A percentile compares a stretch with the other conserved stretches of the same genome.
Evolutionary conservation across 2,329 filamentous ascomycete species (phyloP).

Genomic region (Fusarium globosum): DNA sequence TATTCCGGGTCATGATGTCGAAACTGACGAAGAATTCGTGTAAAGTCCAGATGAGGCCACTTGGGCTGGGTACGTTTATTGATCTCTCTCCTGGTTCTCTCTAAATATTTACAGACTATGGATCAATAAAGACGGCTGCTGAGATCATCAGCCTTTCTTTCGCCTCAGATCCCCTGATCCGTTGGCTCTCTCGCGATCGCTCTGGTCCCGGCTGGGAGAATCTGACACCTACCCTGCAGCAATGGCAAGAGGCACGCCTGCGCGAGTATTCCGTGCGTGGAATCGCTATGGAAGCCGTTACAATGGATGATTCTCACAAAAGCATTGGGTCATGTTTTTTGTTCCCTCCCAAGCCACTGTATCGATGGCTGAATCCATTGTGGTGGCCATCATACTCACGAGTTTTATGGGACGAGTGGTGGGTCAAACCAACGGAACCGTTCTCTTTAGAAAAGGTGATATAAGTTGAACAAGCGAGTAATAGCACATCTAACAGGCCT

Average conservation of each 20-base stretch:
- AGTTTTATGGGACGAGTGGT: neutral
- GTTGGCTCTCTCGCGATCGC: neutral
- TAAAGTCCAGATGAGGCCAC: neutral
- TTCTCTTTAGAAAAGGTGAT: neutral
- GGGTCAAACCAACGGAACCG: neutral
- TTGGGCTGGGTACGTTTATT: neutral
- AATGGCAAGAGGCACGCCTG: neutral
- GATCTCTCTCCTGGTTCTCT: fast-evolving
- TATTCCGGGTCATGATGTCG: neutral
- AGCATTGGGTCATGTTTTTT: neutral
- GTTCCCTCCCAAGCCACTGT: neutral
- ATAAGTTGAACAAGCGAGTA: fast-evolving
- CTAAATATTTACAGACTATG: neutral
- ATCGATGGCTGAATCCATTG: neutral
- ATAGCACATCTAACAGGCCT: fast-evolving
- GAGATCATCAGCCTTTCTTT: neutral
- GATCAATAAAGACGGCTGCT: neutral
- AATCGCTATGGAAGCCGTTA: neutral
- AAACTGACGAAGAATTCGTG: neutral
- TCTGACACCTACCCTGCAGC: neutral
- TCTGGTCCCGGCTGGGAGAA: neutral
- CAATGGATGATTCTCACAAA: neutral
- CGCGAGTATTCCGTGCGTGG: neutral
- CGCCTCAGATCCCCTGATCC: neutral
- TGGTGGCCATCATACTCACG: neutral